Evolutionary conservation across 1,139 yeast species (phyloP).

Genomic region (Taphrina populina): DNA sequence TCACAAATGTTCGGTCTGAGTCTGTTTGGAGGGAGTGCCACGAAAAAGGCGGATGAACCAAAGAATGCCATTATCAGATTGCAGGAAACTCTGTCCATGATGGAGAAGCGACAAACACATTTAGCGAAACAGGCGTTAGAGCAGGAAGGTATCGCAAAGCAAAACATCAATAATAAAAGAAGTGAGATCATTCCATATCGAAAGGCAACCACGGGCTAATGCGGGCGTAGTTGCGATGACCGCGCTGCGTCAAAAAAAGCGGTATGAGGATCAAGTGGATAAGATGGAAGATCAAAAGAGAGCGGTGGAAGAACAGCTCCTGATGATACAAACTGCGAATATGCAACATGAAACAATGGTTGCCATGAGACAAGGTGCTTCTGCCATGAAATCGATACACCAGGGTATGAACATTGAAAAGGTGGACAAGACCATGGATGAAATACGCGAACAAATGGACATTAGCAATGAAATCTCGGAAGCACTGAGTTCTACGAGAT

Average conservation of each 20-base stretch:
- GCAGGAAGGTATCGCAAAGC: constrained; percentile 78
- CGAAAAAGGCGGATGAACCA: constrained; percentile 77
- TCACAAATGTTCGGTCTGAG: too few species aligned
- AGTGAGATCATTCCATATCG: constrained; percentile 41
- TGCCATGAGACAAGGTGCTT: constrained; percentile 97
- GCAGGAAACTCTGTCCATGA: constrained; percentile 83
- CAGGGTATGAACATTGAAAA: constrained; percentile 93
- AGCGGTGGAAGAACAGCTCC: constrained; percentile 81
- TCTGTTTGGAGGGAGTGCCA: constrained; percentile 65
- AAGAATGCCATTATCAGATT: constrained; percentile 89
- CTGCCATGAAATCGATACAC: constrained; percentile 94
- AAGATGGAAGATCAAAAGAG: constrained; percentile 87
- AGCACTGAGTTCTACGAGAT: constrained; percentile 90
- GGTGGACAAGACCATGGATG: constrained; percentile 98
- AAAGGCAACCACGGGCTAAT: neutral
- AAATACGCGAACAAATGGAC: constrained; percentile 93
- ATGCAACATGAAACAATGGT: constrained; percentile 96
- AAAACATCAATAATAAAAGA: constrained; percentile 66
- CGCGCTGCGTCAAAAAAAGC: constrained; percentile 86
- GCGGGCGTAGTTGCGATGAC: constrained; percentile 60
- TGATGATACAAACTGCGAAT: constrained; percentile 90
- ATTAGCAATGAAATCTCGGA: constrained; percentile 93
- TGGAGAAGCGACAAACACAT: constrained; percentile 79
- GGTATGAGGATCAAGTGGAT: constrained; percentile 69
- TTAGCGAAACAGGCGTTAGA: constrained; percentile 79